Evolutionary conservation across 805 yeast genomes (phyloP), one percentile per base, ranked within the genome.

Genomic region (Starmerella bacillaris): DNA sequence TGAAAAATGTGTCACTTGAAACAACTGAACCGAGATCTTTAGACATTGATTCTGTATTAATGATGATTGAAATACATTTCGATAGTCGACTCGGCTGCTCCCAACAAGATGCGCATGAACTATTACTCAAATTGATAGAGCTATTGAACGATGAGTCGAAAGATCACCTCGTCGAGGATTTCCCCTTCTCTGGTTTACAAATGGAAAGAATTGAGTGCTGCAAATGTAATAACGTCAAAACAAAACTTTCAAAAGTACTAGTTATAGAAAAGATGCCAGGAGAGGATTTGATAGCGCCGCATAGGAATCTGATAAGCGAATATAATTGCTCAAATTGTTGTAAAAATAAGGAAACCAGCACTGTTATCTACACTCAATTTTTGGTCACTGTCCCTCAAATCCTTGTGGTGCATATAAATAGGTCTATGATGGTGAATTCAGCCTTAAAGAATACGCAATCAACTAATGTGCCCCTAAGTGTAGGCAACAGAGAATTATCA

Each of bases 51-150:
- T 1, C 67, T 7, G 6, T 12, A 18, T 7, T 11, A 12, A 8
- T 12, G 29, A 26, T 84, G 33, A 58, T 86, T 15, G 96, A 86
- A 49, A 55, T 54, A 7, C 72, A 78, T 12, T 78, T 74, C 56
- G 68, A 72, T 37, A 73, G 84, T 3, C 71, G 69, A 43, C 74
- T 89, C 19, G 74, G 92, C 2, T 60, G 77, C 24, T 70, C 69
- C 31, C 98, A 89, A 54, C 93, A 86, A 50, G 98, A 86, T 58
- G 94, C 96, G 0, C 95, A 89, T 48, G 98, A 86, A 50, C 63
- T 89, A 43, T 67, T 26, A 6, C 16, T 26, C 8, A 26, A 26
- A 35, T 64, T 84, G 16, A 58, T 86, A 17, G 93, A 84, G 48
- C 74, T 86, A 0, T 59, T 89, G 34, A 76, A 34, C n/a, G 65